Conservation (phyloP, 495 filamentous ascomycete genomes). For the Sordaria brevicollis region DNA sequence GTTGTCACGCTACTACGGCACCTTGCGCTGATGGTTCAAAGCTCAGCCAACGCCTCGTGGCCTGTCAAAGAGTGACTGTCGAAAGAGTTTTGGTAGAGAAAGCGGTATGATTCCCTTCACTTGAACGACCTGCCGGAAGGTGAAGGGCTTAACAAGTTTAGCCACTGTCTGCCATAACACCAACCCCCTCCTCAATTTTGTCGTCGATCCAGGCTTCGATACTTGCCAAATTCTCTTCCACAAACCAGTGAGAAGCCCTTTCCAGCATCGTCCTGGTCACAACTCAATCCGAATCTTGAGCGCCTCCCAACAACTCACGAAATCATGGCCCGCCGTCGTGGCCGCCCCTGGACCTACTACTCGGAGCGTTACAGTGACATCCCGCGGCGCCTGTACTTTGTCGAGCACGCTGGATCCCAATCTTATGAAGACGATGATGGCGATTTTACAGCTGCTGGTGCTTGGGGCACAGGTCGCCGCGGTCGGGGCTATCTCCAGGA, state of each 20-base stretch:
- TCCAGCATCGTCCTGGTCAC: not conserved
- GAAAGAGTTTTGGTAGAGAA: too few relatives aligned
- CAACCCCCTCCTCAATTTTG: not conserved
- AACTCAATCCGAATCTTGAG: not conserved
- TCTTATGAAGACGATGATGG: not conserved
- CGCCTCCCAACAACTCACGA: not conserved
- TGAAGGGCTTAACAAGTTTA: too few relatives aligned
- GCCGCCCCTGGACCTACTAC: not conserved
- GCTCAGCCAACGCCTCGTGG: too few relatives aligned
- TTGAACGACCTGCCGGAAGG: too few relatives aligned
- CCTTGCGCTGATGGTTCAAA: too few relatives aligned
- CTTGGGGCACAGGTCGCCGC: not conserved
- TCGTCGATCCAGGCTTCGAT: not conserved
- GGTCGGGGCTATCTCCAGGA: not conserved
- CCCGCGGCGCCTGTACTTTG: not conserved
- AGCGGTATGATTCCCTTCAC: too few relatives aligned
- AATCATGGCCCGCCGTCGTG: not conserved
- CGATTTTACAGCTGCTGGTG: not conserved
- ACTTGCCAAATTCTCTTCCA: not conserved
- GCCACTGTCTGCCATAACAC: not conserved
- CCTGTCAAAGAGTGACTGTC: too few relatives aligned
- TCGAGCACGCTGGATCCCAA: not conserved
- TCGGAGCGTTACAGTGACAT: not conserved
- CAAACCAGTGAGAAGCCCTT: not conserved
- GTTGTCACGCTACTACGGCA: too few relatives aligned